Evolutionary conservation across 306 rosid genomes (phyloP).

Genomic region (Casuarina cunninghamiana): DNA sequence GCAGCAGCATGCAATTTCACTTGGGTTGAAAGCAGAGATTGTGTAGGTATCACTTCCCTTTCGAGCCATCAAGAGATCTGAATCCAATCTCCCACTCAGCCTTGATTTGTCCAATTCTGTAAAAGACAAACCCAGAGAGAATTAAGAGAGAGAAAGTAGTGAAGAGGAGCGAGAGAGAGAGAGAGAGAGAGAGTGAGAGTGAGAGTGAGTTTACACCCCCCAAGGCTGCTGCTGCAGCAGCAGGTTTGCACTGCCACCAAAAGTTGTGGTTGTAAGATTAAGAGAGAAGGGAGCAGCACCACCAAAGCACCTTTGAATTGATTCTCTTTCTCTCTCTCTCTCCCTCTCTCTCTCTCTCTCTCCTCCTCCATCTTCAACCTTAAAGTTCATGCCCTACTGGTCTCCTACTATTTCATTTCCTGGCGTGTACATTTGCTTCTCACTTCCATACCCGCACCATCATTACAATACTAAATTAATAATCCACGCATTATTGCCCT

Average conservation of each 20-base stretch:
- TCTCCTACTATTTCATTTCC: not conserved
- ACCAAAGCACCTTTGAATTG: conserved; percentile 2
- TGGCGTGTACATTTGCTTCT: not conserved
- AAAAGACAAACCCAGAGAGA: conserved; percentile 12
- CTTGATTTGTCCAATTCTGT: conserved; percentile 33
- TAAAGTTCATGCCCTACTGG: not conserved
- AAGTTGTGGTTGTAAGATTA: conserved; percentile 16
- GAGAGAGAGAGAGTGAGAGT: not conserved
- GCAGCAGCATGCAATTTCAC: too few species aligned
- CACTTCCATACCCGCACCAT: not conserved
- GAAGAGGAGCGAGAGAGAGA: not conserved
- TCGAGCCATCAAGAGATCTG: conserved; percentile 12
- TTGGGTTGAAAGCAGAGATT: too few species aligned
- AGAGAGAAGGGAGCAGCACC: not conserved
- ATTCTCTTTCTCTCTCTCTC: not conserved
- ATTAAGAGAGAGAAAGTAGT: not conserved
- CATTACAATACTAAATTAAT: conserved; percentile 2
- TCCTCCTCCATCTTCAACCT: conserved; percentile 5
- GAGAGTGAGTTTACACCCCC: conserved; percentile 18
- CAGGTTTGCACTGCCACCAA: conserved; percentile 17
- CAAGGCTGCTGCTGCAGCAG: conserved; percentile 24
- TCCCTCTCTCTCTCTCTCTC: not conserved
- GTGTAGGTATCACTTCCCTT: not conserved
- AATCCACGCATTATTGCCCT: not conserved
- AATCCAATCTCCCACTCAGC: conserved; percentile 22